A percentile compares a stretch with the other conserved stretches of the same genome.
These are phyloP conservation scores for Trichoderma atroviride DNA, from an alignment of 2,329 filamentous ascomycete species.

Conservation along the genomic window DNA sequence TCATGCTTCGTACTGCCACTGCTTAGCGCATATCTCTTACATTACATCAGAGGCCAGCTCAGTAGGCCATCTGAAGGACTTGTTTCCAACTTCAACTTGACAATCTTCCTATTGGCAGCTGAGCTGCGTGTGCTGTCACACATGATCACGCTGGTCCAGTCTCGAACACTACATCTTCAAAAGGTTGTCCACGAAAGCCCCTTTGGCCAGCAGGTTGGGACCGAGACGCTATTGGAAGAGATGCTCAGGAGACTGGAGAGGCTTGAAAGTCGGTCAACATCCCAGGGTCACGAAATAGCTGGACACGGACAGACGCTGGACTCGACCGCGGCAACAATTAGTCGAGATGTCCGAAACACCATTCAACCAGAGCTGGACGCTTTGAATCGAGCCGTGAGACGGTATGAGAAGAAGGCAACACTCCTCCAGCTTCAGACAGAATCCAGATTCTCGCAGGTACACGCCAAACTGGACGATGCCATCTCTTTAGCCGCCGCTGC, in stretches of 20 bases:
- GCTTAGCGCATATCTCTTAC: slow-evolving; percentile 80
- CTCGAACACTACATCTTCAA: slow-evolving; percentile 80
- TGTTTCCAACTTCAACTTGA: slow-evolving; percentile 90
- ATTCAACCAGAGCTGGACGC: slow-evolving; percentile 85
- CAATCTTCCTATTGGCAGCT: slow-evolving; percentile 83
- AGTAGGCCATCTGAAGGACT: slow-evolving; percentile 82
- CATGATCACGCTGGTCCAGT: slow-evolving; percentile 76
- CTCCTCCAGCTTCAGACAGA: slow-evolving; percentile 77
- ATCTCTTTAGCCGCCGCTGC: slow-evolving; percentile 79
- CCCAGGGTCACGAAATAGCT: slow-evolving; percentile 32
- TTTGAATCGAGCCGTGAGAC: slow-evolving; percentile 81
- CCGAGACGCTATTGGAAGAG: slow-evolving; percentile 53
- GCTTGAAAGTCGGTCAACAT: slow-evolving; percentile 60
- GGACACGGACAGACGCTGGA: slow-evolving; percentile 39
- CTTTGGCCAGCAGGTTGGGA: slow-evolving; percentile 38
- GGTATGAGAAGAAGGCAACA: slow-evolving; percentile 87
- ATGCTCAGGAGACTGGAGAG: slow-evolving; percentile 68
- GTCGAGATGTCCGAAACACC: slow-evolving; percentile 62
- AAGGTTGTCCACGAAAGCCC: slow-evolving; percentile 64
- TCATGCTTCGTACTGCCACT: slow-evolving; percentile 80
- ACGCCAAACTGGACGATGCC: slow-evolving; percentile 73
- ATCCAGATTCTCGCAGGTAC: slow-evolving; percentile 70
- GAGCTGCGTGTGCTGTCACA: slow-evolving; percentile 84
- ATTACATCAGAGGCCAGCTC: slow-evolving; percentile 77
- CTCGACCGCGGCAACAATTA: slow-evolving; percentile 44